phyloP scores from a whole-genome alignment of 2,329 filamentous ascomycete genomes.

The Trichoderma semiorbis region DNA sequence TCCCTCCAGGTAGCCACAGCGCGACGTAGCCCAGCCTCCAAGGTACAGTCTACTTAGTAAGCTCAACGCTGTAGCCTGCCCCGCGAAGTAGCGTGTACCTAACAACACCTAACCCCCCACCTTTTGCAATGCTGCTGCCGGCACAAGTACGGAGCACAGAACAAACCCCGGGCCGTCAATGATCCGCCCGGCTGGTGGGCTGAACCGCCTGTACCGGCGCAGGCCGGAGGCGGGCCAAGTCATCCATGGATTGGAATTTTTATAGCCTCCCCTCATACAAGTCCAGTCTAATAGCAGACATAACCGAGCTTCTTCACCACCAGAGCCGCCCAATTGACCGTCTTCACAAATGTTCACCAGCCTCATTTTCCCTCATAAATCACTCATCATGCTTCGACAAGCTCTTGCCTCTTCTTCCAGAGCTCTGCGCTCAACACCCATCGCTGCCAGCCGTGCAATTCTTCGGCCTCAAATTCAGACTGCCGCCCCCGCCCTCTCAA shows the following conservation, averaged over 20 bases:
- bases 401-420: conserved; percentile 42
- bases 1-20: conserved; percentile 36
- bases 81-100: neutral
- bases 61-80: neutral
- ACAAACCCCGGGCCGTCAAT: conserved; percentile 15
- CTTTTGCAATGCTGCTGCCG: neutral
- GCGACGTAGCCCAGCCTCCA: conserved; percentile 21
- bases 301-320: neutral
- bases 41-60: neutral
- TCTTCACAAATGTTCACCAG: neutral
- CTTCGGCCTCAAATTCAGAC: conserved; percentile 38
- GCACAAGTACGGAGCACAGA: neutral
- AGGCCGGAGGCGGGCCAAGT: conserved; percentile 11
- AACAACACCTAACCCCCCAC: neutral
- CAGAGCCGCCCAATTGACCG: neutral
- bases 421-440: conserved; percentile 41
- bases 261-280: conserved; percentile 5
- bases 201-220: conserved; percentile 3
- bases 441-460: conserved; percentile 34
- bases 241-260: neutral
- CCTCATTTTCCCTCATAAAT: neutral
- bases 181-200: conserved; percentile 16
- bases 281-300: neutral
- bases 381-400: conserved; percentile 44
- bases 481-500: conserved; percentile 34